Evolutionary conservation across 306 rosid genomes (phyloP), one percentile per base, ranked within the genome.

Genomic region (Pueraria montana): DNA sequence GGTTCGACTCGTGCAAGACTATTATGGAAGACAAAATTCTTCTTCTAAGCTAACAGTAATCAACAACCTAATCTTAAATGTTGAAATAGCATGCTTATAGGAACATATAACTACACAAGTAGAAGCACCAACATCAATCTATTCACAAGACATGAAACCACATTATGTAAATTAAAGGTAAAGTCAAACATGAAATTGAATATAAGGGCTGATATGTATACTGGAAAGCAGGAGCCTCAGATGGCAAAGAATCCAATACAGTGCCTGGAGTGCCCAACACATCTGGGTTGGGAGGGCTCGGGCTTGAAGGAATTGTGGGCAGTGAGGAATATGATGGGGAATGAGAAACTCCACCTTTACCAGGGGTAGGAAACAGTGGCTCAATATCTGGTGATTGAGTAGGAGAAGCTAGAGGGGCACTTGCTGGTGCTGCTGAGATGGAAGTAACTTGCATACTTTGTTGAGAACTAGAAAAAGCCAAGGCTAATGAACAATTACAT

Each of bases 401-500:
- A 34, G 40, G 26, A 36, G 72, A 17, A 66, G 7, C 45, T 17
- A 66, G 49, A 66, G 17, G 72, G 12, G 24, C 72, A 66, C 49
- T 38, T n/a, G 49, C 26, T n/a, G 49, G 27, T 17, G 27, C 72
- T n/a, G 26, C 72, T 36, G 49, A 36, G 49, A 8, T 64, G 14
- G 16, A n/a, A 5, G 16, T 7, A 64, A 64, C 46, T 64, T 64
- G 23, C 70, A 30, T 16, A 64, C 42, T 14, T 64, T 16, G 14
- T 17, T 64, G 46, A 34, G 46, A 32, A 65, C 24, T 16, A 72
- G 65, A 78, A n/a, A n/a, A n/a, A 64, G 80, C 84, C 42, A 10
- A 21, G 50, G 61, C 62, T 36, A 38, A 11, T 8, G 77, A 64
- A 30, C 9, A 53, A 40, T 27, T 43, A 30, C 53, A 84, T 45